Evolutionary conservation across 192 early-diverging fungal genomes (phyloP), one percentile per base, ranked within the genome.

Genomic region (Backusella tarrabulga): DNA sequence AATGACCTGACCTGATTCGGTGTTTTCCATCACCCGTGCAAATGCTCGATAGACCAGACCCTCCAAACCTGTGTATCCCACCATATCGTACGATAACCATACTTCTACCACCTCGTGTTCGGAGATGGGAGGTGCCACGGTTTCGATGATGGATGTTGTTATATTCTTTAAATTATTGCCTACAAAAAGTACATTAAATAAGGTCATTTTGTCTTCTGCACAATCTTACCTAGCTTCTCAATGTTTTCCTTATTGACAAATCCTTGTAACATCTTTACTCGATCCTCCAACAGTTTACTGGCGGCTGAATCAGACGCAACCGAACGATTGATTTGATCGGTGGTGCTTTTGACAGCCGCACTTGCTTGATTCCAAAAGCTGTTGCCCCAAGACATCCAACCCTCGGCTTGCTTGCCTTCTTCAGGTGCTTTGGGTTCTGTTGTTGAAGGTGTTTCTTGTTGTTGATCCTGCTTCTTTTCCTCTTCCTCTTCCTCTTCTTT

Each of bases 51-150:
- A 83, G 6, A 88, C 86, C 4, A 90, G 41, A 5, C 83, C 76
- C 42, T 90, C 89, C 35, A 90, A 19, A 19, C 89, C 89, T 40
- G 84, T 75, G 54, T 88, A 88, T 0, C 87, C 89, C 19, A 87
- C 81, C 85, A 87, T 87, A 52, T 86, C 86, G 68, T 88, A 87
- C 1, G 85, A 79, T 38, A 90, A 54, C 89, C 89, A 90, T 7
- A 90, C 78, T 68, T 90, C 89, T 0, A 90, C 89, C 1, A 90
- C 63, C 67, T 90, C 89, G 38, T 90, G 86, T 54, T 90, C 87
- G 12, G 87, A 83, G 50, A 90, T 87, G 63, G 89, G 87, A 6
- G 89, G 89, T 6, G 86, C 89, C 42, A 90, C 86, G 19, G 87
- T 87, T 52, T 90, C 88, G 7, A 90, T 56, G 6, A 90, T 80